Evolutionary conservation across 371 early-diverging fungal genomes (phyloP), one percentile per base, ranked within the genome.

Genomic region (Rhizopus microsporus): DNA sequence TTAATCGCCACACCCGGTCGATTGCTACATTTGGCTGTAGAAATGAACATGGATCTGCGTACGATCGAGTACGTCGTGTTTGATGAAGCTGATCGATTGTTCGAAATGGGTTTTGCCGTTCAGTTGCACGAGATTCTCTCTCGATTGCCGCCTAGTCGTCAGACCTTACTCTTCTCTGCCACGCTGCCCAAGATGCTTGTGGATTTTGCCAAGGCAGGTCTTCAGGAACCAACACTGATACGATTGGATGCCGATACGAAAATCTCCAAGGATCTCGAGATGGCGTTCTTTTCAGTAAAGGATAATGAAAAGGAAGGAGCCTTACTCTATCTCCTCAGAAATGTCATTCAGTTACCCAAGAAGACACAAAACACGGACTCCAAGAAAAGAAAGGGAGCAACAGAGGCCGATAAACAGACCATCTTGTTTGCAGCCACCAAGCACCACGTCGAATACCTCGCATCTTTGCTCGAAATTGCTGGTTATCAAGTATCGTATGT

Each of bases 1-100:
- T 73, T 99, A 54, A 88, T 99, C 57, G 99, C 97, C 5, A 99
- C 99, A 0, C 99, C 99, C 3, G 99, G 99, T 67, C 93, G 99
- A 72, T 75, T 99, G 49, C 80, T 94, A 63, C 96, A 99, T 74
- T 84, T 98, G 75, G 81, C 93, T n/a, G 89, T 95, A 4, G 99
- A 98, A 75, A 96, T 93, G 88, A 89, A 91, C 47, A 67, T 95
- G 54, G 93, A 91, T 63, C 63, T 97, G 48, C 83, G 86, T 57
- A 88, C 90, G 4, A 87, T 99, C 38, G 93, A 96, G 74, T 96
- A 94, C 63, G 83, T 99, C 59, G 98, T 99, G 1, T 94, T 99
- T 81, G 99, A 99, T 75, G 99, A 99, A 74, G 98, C 98, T 5
- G 99, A 97, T 86, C 87, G 97, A 13, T 74, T 99, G 49, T 96